Evolutionary conservation across 2,329 filamentous ascomycete genomes (phyloP), one percentile per base, ranked within the genome.

Genomic region (Alternaria atra): DNA sequence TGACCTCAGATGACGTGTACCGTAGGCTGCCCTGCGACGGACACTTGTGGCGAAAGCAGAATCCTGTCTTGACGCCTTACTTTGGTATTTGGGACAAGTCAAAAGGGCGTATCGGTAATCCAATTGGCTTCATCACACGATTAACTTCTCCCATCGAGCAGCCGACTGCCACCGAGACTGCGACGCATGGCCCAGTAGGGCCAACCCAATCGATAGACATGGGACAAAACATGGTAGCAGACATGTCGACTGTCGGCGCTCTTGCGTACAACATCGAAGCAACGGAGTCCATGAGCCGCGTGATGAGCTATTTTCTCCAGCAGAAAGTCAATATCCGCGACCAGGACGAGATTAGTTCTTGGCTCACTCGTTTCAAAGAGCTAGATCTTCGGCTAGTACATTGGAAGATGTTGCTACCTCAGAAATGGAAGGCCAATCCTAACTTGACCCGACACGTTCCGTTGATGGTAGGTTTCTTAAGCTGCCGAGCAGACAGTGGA

Each of bases 1-100:
- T 70, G 27, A 68, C 67, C 8, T 67, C 67, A 6, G 63, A 68
- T 27, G 67, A 70, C 32, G 67, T 70, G 4, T 60, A 56, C 32
- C 55, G 67, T 20, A 61, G 67, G 32, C 50, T 70, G 6, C 67
- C 67, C 8, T 66, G 65, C 20, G 67, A 70, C 30, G 67, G 67
- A 5, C 63, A 64, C 50, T 39, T 70, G 9, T 70, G 67, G 67
- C 56, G 65, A n/a, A 70, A 66, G 37, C 44, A 64, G 25, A 53
- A 62, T 15, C 42, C 61, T 27, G 67, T 64, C 7, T 23, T 56
- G 32, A 70, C 67, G 12, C 67, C 65, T 4, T 70, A 66, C 42
- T 61, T 70, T 37, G 67, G 67, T 27, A 70, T 70, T 27, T 70
- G 67, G 67, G 67, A 70, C 58, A 67, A 64, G 34, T 68, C 67